Evolutionary conservation across 768 basidiomycete species (phyloP).

Genomic region (Filobasidium floriforme): DNA sequence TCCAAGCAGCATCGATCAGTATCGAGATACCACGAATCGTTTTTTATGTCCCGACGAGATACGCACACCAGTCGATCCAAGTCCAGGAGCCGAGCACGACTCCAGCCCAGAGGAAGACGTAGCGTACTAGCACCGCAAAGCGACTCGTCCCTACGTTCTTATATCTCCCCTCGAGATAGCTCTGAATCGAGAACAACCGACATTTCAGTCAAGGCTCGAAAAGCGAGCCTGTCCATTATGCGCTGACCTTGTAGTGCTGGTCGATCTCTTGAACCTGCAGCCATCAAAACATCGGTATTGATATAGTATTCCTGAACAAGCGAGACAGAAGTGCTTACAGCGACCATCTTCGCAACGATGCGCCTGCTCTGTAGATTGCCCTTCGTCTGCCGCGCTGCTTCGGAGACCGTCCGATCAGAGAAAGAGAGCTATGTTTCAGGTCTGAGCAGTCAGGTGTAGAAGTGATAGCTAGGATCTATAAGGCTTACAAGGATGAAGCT

Average conservation of each 20-base stretch:
- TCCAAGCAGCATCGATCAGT: neutral
- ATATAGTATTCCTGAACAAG: neutral
- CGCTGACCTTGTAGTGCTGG: constrained; percentile 8
- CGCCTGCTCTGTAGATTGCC: too few species aligned
- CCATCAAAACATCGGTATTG: neutral
- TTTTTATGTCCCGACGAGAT: neutral
- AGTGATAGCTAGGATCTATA: too few species aligned
- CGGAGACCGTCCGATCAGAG: too few species aligned
- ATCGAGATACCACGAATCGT: neutral
- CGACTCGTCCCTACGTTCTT: neutral
- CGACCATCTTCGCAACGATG: too few species aligned
- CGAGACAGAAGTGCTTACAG: neutral
- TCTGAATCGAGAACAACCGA: neutral
- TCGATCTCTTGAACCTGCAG: constrained; percentile 1
- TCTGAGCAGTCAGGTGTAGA: too few species aligned
- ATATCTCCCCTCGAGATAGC: neutral
- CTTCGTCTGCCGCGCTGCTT: too few species aligned
- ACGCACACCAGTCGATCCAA: neutral
- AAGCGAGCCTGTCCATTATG: neutral
- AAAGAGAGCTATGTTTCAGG: too few species aligned
- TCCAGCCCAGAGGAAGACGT: neutral
- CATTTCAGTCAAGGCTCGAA: neutral
- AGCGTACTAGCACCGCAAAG: neutral
- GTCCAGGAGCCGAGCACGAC: neutral
- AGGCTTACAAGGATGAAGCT: too few species aligned